Conservation (phyloP, 2,329 filamentous ascomycete species). For the Trichothecium sympodiale region DNA sequence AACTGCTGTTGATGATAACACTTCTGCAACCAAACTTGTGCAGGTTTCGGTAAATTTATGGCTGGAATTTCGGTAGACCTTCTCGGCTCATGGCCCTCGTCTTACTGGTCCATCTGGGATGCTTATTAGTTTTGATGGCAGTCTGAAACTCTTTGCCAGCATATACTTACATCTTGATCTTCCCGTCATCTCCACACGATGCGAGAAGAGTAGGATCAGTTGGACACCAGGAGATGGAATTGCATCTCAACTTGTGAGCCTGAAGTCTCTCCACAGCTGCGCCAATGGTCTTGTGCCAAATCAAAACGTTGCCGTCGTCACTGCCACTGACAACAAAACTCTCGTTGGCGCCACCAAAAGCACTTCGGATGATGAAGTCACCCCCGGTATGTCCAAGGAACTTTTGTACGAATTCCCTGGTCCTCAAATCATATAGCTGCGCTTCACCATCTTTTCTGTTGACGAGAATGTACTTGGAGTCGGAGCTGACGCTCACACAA, state of each 20-base stretch:
- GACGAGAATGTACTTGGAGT: slow-evolving; percentile 72
- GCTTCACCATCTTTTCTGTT: slow-evolving; percentile 71
- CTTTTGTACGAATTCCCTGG: slow-evolving; percentile 57
- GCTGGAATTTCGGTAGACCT: neutral
- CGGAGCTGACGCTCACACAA: slow-evolving; percentile 69
- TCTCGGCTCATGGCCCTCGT: slow-evolving; percentile 1
- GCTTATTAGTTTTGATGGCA: neutral
- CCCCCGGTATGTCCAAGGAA: slow-evolving; percentile 69
- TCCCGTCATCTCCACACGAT: slow-evolving; percentile 78
- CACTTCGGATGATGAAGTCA: slow-evolving; percentile 67
- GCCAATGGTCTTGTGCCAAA: slow-evolving; percentile 85
- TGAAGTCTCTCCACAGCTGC: slow-evolving; percentile 63
- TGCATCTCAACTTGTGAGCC: slow-evolving; percentile 69
- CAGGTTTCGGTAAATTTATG: too few relatives aligned
- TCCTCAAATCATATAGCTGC: slow-evolving; percentile 66
- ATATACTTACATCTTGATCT: slow-evolving; percentile 67
- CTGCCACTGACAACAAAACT: slow-evolving; percentile 88
- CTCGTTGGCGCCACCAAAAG: slow-evolving; percentile 82
- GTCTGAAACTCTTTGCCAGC: neutral
- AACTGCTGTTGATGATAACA: too few relatives aligned
- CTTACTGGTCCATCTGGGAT: slow-evolving; percentile 2
- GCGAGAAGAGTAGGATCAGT: slow-evolving; percentile 74
- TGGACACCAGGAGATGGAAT: slow-evolving; percentile 84
- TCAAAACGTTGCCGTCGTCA: slow-evolving; percentile 67
- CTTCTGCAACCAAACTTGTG: too few relatives aligned